Percentiles rank a stretch among this genome's conserved stretches.
phyloP scores from a whole-genome alignment of 176 grass and related monocot species.

The Poa annua region DNA sequence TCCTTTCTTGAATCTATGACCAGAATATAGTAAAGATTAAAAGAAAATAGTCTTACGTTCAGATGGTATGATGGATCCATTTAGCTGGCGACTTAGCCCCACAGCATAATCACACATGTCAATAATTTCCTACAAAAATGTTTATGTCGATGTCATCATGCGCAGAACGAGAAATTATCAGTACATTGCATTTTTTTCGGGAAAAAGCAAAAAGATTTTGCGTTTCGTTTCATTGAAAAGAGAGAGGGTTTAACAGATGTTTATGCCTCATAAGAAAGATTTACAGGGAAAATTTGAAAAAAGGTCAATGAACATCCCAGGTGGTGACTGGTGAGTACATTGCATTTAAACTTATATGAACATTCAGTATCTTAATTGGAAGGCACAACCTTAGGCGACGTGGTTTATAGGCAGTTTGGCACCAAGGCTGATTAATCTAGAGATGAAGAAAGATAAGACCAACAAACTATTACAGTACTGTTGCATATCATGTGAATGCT shows the following conservation, averaged over 20 bases:
- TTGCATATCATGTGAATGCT: constrained; percentile 8
- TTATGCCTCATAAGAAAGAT: too few species aligned
- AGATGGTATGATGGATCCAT: constrained; percentile 97
- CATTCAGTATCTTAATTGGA: constrained; percentile 9
- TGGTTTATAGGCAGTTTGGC: neutral
- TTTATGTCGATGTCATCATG: constrained; percentile 9
- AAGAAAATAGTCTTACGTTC: constrained; percentile 67
- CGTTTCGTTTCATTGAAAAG: too few species aligned
- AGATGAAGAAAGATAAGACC: neutral
- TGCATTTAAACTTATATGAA: constrained; percentile 8
- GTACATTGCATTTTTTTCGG: neutral
- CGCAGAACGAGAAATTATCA: constrained; percentile 4
- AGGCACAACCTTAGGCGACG: neutral
- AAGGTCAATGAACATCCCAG: too few species aligned
- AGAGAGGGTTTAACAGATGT: too few species aligned
- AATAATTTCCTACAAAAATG: constrained; percentile 86
- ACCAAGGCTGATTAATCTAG: constrained; percentile 10
- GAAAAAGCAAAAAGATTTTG: too few species aligned
- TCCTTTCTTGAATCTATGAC: neutral
- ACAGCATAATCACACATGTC: constrained; percentile 99
- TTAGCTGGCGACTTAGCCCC: constrained; percentile 95
- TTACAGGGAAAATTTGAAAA: too few species aligned
- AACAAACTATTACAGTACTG: neutral
- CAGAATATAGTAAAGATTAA: constrained; percentile 1
- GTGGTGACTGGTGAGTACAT: neutral